Base-by-base conservation (phyloP, 2,329 filamentous ascomycete genomes). In the Emmonsiellopsis sp. region DNA sequence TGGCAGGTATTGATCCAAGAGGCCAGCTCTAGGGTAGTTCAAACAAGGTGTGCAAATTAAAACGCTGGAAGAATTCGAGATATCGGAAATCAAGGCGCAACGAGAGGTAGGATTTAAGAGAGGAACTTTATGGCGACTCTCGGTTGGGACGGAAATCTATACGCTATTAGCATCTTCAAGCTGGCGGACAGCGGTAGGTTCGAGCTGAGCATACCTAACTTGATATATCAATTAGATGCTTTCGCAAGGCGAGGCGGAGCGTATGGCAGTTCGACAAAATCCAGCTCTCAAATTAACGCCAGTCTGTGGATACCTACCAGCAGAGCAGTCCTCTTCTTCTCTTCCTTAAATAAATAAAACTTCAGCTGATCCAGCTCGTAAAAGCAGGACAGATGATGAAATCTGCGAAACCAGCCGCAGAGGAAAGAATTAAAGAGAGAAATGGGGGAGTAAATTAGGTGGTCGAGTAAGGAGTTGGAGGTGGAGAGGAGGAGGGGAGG, bases 381-480 rank as follows among this genome's bases (percentile, higher is more conserved):
- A 27, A 13, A 48, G 42, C 34, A 46, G n/a, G 10, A 47, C 33
- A 27, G n/a, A 9, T 37, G 34, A 52, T 17, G 5, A 48, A 32
- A 52, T 14, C 32, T 27, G 44, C 53, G 53, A 55, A 52, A 46
- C 53, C 53, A 49, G 53, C 47, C 53, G 53, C 42, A 47, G 49
- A 31, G 43, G 42, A 51, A 54, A 14, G 21, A 48, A 44, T 49
- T 33, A 39, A 49, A 13, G 34, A 49, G 33, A 45, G 6, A 21
- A 45, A 36, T 8, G 14, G 46, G 34, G 13, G 8, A 39, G 21
- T 49, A 11, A 21, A 13, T 27, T 3, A 27, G 21, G 21, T 27
- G 21, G 21, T 27, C 21, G 21, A 27, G 21, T 27, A 27, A 27
- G 21, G 21, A 4, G 21, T 27, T 27, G 21, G 21, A 27, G 21